These are phyloP conservation scores for Datura wrightii DNA, from an alignment of 257 asterid species.

Conservation along the genomic window DNA sequence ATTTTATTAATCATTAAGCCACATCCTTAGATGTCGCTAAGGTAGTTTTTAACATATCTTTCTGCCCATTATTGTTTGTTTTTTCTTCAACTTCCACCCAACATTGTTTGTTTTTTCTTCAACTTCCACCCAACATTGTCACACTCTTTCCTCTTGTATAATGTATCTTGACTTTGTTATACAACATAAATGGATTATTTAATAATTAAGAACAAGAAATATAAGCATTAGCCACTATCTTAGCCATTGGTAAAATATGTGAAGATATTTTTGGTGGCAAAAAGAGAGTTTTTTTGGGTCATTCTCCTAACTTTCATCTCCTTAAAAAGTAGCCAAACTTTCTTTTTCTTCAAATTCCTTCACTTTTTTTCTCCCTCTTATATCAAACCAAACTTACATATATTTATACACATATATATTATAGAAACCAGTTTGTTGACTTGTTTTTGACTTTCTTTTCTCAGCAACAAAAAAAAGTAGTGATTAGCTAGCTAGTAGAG, in stretches of 20 bases:
- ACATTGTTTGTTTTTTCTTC: neutral
- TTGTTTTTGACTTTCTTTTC: conserved; percentile 37
- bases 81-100: too few relatives aligned
- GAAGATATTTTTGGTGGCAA: conserved; percentile 52
- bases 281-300: conserved; percentile 67
- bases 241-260: conserved; percentile 51
- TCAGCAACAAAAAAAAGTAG: neutral
- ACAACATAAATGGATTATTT: neutral
- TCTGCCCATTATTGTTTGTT: neutral
- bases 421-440: conserved; percentile 62
- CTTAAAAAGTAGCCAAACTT: conserved; percentile 40
- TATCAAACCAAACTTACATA: conserved; percentile 65
- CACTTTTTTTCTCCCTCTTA: conserved; percentile 55
- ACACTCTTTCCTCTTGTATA: conserved; percentile 53
- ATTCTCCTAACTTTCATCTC: conserved; percentile 75
- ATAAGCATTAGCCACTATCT: conserved; percentile 46
- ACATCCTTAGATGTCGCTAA: too few relatives aligned
- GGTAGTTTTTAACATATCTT: neutral
- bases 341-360: conserved; percentile 40
- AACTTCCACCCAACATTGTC: conserved; percentile 19
- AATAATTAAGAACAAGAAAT: conserved; percentile 19
- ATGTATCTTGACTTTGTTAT: neutral
- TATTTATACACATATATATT: conserved; percentile 39
- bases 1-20: too few relatives aligned
- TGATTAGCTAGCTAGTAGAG: conserved; percentile 43